Evolutionary conservation across 2,329 filamentous ascomycete genomes (phyloP).

Genomic region (Neurospora crassa): DNA sequence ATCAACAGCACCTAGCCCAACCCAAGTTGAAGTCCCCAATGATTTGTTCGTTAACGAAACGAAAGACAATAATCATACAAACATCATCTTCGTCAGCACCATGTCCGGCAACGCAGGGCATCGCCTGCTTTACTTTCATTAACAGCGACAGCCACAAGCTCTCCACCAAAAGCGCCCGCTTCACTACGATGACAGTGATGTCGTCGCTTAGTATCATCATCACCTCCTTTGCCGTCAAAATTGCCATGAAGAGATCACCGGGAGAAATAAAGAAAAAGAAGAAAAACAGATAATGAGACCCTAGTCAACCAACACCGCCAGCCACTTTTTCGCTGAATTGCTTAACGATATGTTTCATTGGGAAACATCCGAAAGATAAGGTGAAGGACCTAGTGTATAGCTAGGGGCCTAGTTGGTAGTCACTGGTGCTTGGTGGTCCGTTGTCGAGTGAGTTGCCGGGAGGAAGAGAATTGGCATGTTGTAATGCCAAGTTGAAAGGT

Average conservation of each 20-base stretch:
- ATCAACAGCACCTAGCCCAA: not conserved
- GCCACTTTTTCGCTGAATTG: too few species aligned
- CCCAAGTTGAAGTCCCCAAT: not conserved
- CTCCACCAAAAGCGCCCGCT: too few species aligned
- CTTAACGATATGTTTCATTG: not conserved
- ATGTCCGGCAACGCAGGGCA: too few species aligned
- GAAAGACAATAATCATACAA: not conserved
- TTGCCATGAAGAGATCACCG: not conserved
- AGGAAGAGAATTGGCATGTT: not conserved
- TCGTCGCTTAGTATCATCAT: too few species aligned
- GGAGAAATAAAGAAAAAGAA: not conserved
- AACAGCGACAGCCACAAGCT: too few species aligned
- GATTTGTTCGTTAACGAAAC: accelerated
- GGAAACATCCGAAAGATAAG: not conserved
- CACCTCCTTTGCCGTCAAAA: too few species aligned
- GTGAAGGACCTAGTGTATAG: not conserved
- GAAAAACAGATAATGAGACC: not conserved
- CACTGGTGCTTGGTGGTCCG: not conserved
- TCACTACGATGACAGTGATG: too few species aligned
- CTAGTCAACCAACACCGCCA: not conserved
- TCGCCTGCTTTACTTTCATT: too few species aligned
- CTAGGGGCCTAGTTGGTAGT: not conserved
- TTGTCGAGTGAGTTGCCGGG: not conserved
- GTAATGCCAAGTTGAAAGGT: not conserved
- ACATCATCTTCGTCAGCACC: too few species aligned